Evolutionary conservation across 139 green algal species (phyloP), one percentile per base, ranked within the genome.

Genomic region (Micractinium sp.): DNA sequence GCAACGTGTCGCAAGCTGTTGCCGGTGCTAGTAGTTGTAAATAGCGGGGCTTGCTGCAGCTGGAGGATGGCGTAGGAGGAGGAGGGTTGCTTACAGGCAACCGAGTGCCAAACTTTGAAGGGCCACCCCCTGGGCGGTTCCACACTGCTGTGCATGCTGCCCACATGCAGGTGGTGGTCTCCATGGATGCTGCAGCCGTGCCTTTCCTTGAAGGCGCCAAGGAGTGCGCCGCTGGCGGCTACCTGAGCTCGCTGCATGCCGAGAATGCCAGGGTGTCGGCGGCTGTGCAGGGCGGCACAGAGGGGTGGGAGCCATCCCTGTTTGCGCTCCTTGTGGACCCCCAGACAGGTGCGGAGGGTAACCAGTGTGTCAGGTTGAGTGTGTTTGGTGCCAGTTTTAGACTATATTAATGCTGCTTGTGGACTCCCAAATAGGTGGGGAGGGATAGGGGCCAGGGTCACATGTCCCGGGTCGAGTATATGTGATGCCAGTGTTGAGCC

Each of bases 251-350:
- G 1, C 89, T 98, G 69, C 92, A 95, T n/a, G 63, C 84, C 5
- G 89, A 89, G 7, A 98, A 98, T 71, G 81, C 89, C 13, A 53
- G 39, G 15, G 94, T 80, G 1, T 90, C 90, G 7, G 88, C 90
- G 14, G 71, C 39, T 23, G 87, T 95, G 3, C 22, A 74, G 19
- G 85, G 91, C 60, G 82, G 41, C n/a, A 19, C 71, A 35, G 39
- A 29, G 60, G 82, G 60, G 1, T 25, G 35, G 0, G 31, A 87
- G 0, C 39, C 90, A 12, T 18, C 84, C 19, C 14, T 71, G 0
- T 95, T 91, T 85, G 89, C 90, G 2, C 91, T 98, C 39, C 66
- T 98, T 20, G 92, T 97, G 15, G 97, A 98, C 87, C 96, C 96
- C 13, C 96, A 98, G 90, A 99, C 97, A 77, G 91, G 92, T 86